Conservation (phyloP, 768 basidiomycete genomes). For the Gloeophyllum trabeum region DNA sequence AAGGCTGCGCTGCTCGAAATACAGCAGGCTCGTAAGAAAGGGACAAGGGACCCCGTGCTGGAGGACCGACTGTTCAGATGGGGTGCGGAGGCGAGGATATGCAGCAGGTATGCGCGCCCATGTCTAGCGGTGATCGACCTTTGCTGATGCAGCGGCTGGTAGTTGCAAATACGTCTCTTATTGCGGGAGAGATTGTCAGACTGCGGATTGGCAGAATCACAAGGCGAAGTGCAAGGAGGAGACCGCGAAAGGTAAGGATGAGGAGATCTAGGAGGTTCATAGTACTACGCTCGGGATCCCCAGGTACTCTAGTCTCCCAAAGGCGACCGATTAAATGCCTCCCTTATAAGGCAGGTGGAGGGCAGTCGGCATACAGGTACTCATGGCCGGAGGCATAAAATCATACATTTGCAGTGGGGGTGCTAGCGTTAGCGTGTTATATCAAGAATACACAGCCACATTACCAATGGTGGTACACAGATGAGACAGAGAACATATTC, state of each 20-base stretch:
- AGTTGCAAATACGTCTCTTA: constrained; percentile 12
- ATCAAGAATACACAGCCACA: too few species aligned
- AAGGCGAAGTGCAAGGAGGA: constrained; percentile 11
- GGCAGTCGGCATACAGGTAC: too few species aligned
- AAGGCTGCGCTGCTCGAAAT: constrained; percentile 12
- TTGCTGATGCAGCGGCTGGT: neutral
- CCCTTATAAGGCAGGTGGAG: too few species aligned
- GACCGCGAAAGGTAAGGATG: neutral
- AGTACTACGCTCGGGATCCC: too few species aligned
- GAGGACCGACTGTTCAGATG: constrained; percentile 15
- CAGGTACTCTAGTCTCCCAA: too few species aligned
- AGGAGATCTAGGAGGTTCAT: neutral
- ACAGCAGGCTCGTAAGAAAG: constrained; percentile 11
- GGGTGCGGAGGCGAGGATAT: constrained; percentile 13
- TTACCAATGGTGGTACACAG: too few species aligned
- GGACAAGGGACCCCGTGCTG: constrained; percentile 13
- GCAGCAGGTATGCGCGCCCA: constrained; percentile 9
- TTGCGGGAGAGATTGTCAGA: constrained; percentile 16
- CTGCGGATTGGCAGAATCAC: constrained; percentile 14
- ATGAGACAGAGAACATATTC: too few species aligned
- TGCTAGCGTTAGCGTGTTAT: too few species aligned
- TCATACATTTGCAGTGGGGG: too few species aligned
- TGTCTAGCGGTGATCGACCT: neutral
- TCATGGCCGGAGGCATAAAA: too few species aligned
- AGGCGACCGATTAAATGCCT: too few species aligned